phyloP scores from a whole-genome alignment of 2,329 filamentous ascomycete species.

The Cylindrodendrum hubeiense region DNA sequence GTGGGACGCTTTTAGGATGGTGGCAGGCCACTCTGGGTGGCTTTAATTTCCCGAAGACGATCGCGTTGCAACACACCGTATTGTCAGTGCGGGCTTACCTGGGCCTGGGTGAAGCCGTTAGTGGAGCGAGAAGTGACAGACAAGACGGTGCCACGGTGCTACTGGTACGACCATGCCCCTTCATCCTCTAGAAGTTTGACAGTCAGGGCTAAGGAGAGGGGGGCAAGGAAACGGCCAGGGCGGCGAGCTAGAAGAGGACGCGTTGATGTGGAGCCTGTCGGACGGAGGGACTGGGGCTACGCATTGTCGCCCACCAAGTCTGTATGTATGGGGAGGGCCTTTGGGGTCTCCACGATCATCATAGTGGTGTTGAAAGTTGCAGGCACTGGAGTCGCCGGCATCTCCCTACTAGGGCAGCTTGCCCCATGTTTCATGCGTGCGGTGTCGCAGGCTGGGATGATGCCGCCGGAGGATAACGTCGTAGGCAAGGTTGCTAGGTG shows the following conservation, averaged over 20 bases:
- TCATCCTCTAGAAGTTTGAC: constrained; percentile 22
- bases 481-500: constrained; percentile 4
- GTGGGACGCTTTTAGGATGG: constrained; percentile 30
- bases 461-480: constrained; percentile 27
- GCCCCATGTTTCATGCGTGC: constrained; percentile 40
- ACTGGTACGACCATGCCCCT: constrained; percentile 18
- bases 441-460: constrained; percentile 33
- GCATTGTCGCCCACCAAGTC: constrained; percentile 7
- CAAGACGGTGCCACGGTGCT: constrained; percentile 9
- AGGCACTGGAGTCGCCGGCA: constrained; percentile 34
- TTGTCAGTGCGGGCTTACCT: constrained; percentile 19
- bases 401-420: constrained; percentile 38
- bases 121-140: constrained; percentile 11
- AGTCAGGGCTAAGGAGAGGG: constrained; percentile 15
- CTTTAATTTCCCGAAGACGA: constrained; percentile 37
- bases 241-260: constrained; percentile 14
- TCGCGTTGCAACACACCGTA: constrained; percentile 36
- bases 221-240: constrained; percentile 11
- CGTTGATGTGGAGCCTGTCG: constrained; percentile 10
- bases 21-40: constrained; percentile 31
- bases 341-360: constrained; percentile 30
- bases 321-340: constrained; percentile 23
- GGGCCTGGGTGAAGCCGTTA: constrained; percentile 20
- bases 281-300: constrained; percentile 4
- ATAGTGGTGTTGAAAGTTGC: constrained; percentile 32